Conservation (phyloP, 163 green algal genomes). For the Coccomyxa subellipsoidea region DNA sequence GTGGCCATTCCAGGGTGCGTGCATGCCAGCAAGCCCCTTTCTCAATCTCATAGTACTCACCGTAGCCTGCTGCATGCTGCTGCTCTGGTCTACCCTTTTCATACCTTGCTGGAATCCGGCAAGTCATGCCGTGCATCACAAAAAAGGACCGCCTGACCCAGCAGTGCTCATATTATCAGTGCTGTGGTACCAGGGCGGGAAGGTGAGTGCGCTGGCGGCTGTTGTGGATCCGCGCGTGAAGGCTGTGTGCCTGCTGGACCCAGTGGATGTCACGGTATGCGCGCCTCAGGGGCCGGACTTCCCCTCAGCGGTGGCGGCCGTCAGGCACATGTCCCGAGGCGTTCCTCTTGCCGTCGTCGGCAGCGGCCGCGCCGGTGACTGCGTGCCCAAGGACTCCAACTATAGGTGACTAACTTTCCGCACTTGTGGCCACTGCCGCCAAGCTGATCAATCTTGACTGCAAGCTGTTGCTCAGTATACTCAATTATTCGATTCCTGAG, state of each 20-base stretch:
- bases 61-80: too few species aligned
- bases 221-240: conserved; percentile 66
- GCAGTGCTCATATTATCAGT: too few species aligned
- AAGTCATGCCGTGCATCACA: too few species aligned
- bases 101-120: too few species aligned
- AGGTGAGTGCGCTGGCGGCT: conserved; percentile 81
- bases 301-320: conserved; percentile 52
- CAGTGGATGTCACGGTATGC: conserved; percentile 89
- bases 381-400: conserved; percentile 68
- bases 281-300: conserved; percentile 46
- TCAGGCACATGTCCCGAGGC: conserved; percentile 19
- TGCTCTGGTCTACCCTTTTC: too few species aligned
- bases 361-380: conserved; percentile 59
- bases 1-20: conserved; percentile 54
- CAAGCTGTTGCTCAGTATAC: too few species aligned
- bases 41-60: too few species aligned
- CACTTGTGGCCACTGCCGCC: not conserved
- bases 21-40: too few species aligned
- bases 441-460: too few species aligned
- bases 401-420: conserved; percentile 29
- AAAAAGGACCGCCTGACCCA: too few species aligned
- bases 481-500: too few species aligned
- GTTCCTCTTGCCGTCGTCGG: conserved; percentile 65
- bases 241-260: conserved; percentile 83
- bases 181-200: conserved; percentile 57